Evolutionary conservation across 768 basidiomycete genomes (phyloP), one percentile per base, ranked within the genome.

Genomic region (Mycena pura): DNA sequence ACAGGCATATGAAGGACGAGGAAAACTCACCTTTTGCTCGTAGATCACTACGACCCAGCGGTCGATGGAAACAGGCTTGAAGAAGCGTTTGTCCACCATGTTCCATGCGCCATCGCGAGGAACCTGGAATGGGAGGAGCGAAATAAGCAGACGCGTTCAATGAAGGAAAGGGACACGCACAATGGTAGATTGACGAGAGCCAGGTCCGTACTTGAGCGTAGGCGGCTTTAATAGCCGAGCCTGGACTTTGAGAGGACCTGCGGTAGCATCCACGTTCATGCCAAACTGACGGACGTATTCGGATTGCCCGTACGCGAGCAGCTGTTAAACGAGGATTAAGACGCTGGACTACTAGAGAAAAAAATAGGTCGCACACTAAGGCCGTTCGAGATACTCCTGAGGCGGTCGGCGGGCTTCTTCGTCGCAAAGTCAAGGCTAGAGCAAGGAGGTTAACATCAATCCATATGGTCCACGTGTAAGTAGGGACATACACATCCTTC

Each of bases 31-130:
- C 47, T 82, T 75, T 19, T 82, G 79, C 71, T 93, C 91, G 63
- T 87, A 93, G 24, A 92, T 67, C 7, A 90, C 80, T 4, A 93
- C 76, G 28, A 82, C 80, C 88, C 90, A 92, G 17, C 80, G 76
- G 0, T 77, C 70, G 52, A 93, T 84, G 11, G 62, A 67, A 2
- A 74, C 81, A 0, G 90, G 84, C 55, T 74, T 77, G 74, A 79
- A 89, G 74, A 93, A 92, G 28, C 81, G 79, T 64, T 90, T 90
- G 64, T 91, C 88, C 2, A 91, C 80, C 92, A 93, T 90, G 58
- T 93, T 93, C 92, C 92, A 93, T 0, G 85, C 74, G 53, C 59
- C 59, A 10, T 91, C 85, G 6, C 71, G 76, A 0, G 90, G 91
- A 32, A 69, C 73, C 88, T 90, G 66, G 52, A 66, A 57, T 56